Evolutionary conservation across 208 protist species (phyloP), one percentile per base, ranked within the genome.

Genomic region (Tetramitus jugosus): DNA sequence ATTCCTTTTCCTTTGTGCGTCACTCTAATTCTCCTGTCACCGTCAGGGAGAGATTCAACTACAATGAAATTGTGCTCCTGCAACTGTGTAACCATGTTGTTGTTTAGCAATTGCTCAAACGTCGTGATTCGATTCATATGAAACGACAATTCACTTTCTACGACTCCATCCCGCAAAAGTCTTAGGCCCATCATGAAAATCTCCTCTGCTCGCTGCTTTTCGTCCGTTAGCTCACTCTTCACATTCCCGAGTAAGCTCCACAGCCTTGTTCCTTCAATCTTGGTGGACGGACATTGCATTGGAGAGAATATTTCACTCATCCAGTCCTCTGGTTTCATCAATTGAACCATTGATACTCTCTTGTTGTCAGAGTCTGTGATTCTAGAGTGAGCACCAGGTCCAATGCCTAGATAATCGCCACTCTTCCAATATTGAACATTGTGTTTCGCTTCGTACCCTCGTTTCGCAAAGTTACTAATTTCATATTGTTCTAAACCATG

Each of bases 391-490:
- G 64, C 64, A 35, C 64, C 64, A 35, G 64, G 64, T 46, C 64
- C 64, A 33, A 71, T 49, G 23, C 60, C 60, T 20, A 40, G 23
- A 40, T 65, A 65, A 65, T 40, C 10, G 1, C 31, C 10, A n/a
- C 64, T 35, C 40, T 46, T 71, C 64, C 64, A 71, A 49, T 71
- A 71, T 17, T 42, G 31, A 31, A 71, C 33, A 26, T 71, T 71
- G 39, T 71, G 64, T 71, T 71, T 71, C 3, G 26, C 43, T 71
- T 71, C 39, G 13, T 49, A 42, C 2, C n/a, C 39, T 42, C 7
- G 26, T 33, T 71, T 71, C 0, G 64, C 35, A 31, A 71, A 71
- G 33, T 71, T 71, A 35, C 39, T 49, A 26, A 71, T 40, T 31
- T 71, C 64, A 46, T 71, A 71, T 39, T 42, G 31, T 49, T 49